Conservation (phyloP, 805 yeast species). For the Candida glaebosa region DNA sequence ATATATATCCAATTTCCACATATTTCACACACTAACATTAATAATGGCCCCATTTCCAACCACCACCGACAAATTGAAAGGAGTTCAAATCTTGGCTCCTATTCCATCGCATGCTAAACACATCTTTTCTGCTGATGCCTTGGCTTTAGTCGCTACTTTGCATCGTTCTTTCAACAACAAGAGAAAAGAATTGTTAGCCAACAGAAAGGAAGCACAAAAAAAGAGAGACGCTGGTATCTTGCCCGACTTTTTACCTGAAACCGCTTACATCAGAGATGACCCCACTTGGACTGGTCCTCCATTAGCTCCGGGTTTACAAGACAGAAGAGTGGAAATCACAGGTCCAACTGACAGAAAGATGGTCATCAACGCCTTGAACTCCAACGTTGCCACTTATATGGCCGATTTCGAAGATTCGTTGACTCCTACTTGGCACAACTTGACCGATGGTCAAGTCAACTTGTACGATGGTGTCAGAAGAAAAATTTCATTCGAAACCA, state of each 20-base stretch:
- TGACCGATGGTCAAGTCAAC: conserved; percentile 79
- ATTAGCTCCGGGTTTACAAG: conserved; percentile 67
- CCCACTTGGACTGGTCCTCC: conserved; percentile 75
- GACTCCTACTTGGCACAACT: conserved; percentile 79
- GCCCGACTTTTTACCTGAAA: conserved; percentile 65
- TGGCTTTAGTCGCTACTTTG: conserved; percentile 66
- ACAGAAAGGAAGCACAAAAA: conserved; percentile 59
- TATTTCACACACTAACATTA: no score
- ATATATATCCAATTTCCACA: no score
- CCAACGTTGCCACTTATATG: conserved; percentile 79
- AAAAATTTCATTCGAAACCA: conserved; percentile 43
- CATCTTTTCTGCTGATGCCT: conserved; percentile 58
- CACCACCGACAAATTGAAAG: conserved; percentile 41
- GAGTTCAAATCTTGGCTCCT: conserved; percentile 55
- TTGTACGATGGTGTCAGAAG: conserved; percentile 73
- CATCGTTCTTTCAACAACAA: conserved; percentile 69
- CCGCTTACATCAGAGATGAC: conserved; percentile 66
- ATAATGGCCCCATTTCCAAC: conserved; percentile 46
- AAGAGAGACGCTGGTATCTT: conserved; percentile 59
- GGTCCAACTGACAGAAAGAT: conserved; percentile 84
- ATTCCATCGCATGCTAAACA: conserved; percentile 47
- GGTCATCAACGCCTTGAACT: conserved; percentile 79
- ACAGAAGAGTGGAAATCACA: conserved; percentile 77
- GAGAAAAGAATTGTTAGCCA: conserved; percentile 55
- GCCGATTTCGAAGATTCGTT: conserved; percentile 83